Percentiles rank a stretch among this genome's conserved stretches.
Conservation (phyloP, 2,329 filamentous ascomycete species). For the Xylaria sp. region DNA sequence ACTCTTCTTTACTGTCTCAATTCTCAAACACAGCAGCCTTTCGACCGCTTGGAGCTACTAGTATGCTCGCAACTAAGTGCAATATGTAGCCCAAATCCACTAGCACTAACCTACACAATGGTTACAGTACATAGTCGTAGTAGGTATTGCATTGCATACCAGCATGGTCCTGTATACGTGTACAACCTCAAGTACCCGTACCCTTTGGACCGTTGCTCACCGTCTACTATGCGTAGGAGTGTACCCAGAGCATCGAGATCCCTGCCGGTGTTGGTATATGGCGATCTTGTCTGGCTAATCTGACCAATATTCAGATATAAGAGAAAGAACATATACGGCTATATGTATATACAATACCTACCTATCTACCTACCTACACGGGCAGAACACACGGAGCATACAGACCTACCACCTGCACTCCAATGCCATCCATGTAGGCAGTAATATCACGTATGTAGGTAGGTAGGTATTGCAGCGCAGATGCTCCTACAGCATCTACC, state of each 20-base stretch:
- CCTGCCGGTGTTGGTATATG: conserved; percentile 29
- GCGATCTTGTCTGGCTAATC: conserved; percentile 22
- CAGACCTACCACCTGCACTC: conserved; percentile 3
- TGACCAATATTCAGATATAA: conserved; percentile 5
- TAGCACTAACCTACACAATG: conserved; percentile 4
- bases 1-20: background rate
- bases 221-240: conserved; percentile 8
- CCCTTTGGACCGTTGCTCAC: conserved; percentile 30
- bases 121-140: conserved; percentile 20
- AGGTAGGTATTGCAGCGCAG: conserved; percentile 9
- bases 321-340: background rate
- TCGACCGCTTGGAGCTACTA: conserved; percentile 17
- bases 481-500: conserved; percentile 9
- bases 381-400: background rate
- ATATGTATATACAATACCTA: conserved; percentile 5
- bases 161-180: conserved; percentile 31
- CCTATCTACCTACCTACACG: background rate
- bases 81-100: conserved; percentile 13
- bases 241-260: conserved; percentile 12
- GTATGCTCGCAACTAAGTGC: conserved; percentile 24
- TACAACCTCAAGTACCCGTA: conserved; percentile 32
- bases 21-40: background rate
- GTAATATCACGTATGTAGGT: no score
- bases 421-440: background rate
- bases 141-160: conserved; percentile 35